Evolutionary conservation across 768 basidiomycete genomes (phyloP), one percentile per base, ranked within the genome.

Genomic region (Kondoa malvinella): DNA sequence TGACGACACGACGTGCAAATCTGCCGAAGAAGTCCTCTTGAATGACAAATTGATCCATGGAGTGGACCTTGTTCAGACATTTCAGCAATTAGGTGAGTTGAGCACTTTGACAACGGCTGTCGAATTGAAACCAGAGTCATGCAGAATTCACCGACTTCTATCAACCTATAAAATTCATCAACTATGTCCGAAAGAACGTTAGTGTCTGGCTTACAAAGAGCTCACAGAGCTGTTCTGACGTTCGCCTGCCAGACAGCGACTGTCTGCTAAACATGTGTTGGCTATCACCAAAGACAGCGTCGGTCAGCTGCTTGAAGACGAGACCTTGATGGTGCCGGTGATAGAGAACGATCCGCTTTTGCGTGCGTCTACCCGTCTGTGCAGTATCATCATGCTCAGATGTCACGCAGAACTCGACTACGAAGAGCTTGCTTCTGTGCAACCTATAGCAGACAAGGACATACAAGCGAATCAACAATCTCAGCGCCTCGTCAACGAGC

Each of bases 341-440:
- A 71, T 95, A 57, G 85, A 88, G 73, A 87, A 92, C 72, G 94
- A 96, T 75, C 87, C 90, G 1, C 78, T 95, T 15, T 85, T 97
- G 27, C 88, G 94, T 95, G 73, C 74, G 87, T 80, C 14, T 4
- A 61, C 4, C 56, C 31, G 27, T 34, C 15, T n/a, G 31, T 31
- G 21, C 8, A 25, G 29, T 1, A 4, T 4, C 31, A 25, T 2
- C 14, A 27, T 59, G 15, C 8, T 69, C n/a, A 32, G 29, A 56
- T 32, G 17, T 14, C 3, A 29, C n/a, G n/a, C 67, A 87, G 89
- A 88, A 72, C 75, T 85, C 40, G 82, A 85, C 66, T 79, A 82
- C 15, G 85, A 83, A 69, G 83, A 86, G 65, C 86, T 73, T 3
- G 34, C 66, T 12, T 62, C 69, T 50, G 31, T 64, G 26, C 62